These are phyloP conservation scores for Oryza glumipatula DNA, from an alignment of 176 grass and related monocot species.

Conservation along the genomic window DNA sequence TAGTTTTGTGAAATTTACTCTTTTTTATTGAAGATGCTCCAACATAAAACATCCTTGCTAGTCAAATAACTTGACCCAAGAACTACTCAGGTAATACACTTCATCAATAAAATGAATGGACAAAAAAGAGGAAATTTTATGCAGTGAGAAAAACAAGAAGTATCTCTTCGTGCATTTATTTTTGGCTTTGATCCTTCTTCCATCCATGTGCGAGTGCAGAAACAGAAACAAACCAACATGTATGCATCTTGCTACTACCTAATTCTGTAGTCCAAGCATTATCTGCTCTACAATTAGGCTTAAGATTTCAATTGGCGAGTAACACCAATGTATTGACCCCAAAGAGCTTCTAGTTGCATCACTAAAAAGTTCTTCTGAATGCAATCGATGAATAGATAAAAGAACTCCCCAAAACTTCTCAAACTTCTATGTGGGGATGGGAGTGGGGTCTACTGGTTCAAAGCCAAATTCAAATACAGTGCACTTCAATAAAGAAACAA, in stretches of 20 bases:
- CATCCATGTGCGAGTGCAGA: background rate
- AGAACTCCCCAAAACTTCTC: background rate
- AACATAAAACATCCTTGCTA: background rate
- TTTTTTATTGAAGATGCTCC: background rate
- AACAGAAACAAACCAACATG: background rate
- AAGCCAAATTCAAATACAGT: conserved; percentile 28
- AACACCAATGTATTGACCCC: background rate
- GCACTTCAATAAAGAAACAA: conserved; percentile 18
- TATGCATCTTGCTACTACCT: background rate
- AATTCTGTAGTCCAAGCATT: background rate
- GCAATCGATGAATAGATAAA: background rate
- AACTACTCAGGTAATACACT: background rate
- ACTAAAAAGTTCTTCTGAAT: background rate
- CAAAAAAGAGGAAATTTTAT: background rate
- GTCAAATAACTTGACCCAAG: too few relatives aligned
- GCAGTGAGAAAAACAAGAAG: background rate
- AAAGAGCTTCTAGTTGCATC: background rate
- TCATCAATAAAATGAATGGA: background rate
- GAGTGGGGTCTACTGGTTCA: background rate
- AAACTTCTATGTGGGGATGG: background rate
- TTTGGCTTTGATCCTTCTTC: background rate
- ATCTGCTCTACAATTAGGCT: background rate
- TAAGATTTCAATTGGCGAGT: background rate
- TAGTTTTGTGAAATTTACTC: too few relatives aligned
- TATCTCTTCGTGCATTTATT: background rate